phyloP scores from a whole-genome alignment of 1,284 basidiomycete species.

The Cryptococcus sp. region DNA sequence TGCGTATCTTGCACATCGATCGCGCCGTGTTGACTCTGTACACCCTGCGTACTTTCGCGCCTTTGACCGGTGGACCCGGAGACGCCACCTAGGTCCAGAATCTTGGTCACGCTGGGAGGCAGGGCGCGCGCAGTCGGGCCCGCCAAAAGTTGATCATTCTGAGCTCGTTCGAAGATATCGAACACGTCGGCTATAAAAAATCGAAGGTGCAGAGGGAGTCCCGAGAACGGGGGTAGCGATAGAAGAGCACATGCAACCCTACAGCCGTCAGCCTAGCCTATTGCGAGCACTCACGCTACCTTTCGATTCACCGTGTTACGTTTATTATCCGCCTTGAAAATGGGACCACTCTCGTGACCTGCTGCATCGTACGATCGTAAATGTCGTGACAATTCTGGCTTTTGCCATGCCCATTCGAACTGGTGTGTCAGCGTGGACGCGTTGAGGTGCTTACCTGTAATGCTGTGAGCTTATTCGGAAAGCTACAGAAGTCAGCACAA shows the following conservation, averaged over 20 bases:
- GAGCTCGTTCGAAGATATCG: slow-evolving; percentile 20
- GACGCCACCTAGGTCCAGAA: slow-evolving; percentile 69
- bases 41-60: slow-evolving; percentile 59
- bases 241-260: slow-evolving; percentile 49
- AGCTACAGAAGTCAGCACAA: slow-evolving; percentile 54
- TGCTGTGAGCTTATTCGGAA: slow-evolving; percentile 80
- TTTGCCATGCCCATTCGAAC: slow-evolving; percentile 94
- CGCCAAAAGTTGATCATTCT: not conserved
- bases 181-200: slow-evolving; percentile 64
- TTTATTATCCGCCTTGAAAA: slow-evolving; percentile 46
- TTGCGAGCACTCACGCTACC: slow-evolving; percentile 30
- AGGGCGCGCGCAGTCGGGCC: slow-evolving; percentile 44
- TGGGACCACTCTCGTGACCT: slow-evolving; percentile 14
- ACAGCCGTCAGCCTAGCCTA: not conserved
- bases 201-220: slow-evolving; percentile 59
- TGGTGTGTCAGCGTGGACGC: slow-evolving; percentile 49
- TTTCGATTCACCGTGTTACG: slow-evolving; percentile 45
- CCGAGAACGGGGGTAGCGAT: slow-evolving; percentile 33
- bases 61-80: slow-evolving; percentile 63
- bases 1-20: slow-evolving; percentile 66
- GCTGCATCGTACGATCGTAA: slow-evolving; percentile 31
- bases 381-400: slow-evolving; percentile 59
- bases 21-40: slow-evolving; percentile 44
- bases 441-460: slow-evolving; percentile 54
- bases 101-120: slow-evolving; percentile 60